Conservation (phyloP, 2,329 filamentous ascomycete genomes). For the Penicillium sp. region DNA sequence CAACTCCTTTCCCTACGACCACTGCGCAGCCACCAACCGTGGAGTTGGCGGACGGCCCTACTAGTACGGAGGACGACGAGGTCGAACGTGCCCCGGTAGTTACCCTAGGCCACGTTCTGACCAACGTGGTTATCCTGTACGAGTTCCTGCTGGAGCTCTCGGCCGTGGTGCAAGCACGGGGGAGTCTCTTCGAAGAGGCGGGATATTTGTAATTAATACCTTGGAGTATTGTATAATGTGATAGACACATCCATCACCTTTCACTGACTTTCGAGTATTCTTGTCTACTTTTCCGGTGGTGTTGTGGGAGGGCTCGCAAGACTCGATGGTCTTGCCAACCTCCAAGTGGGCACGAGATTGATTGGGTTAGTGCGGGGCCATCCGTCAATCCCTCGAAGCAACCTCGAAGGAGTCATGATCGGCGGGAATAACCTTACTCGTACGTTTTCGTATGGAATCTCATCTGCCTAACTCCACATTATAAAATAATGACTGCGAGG, state of each 20-base stretch:
- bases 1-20: constrained; percentile 32
- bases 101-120: constrained; percentile 75
- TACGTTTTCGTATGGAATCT: no score
- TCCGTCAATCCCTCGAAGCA: no score
- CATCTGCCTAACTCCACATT: no score
- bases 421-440: no score
- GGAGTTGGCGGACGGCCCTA: constrained; percentile 10
- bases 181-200: constrained; percentile 75
- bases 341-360: not conserved
- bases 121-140: constrained; percentile 77
- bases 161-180: constrained; percentile 72
- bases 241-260: not conserved
- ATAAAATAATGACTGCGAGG: no score
- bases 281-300: not conserved
- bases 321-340: no score
- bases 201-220: constrained; percentile 49
- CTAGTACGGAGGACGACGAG: constrained; percentile 15
- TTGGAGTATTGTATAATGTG: not conserved
- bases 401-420: no score
- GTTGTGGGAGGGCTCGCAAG: not conserved
- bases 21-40: not conserved
- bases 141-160: constrained; percentile 78
- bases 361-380: not conserved
- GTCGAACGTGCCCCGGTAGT: constrained; percentile 50
- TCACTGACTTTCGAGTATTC: not conserved